Conservation (phyloP, 495 filamentous ascomycete species). For the Penicillium mononematosum region DNA sequence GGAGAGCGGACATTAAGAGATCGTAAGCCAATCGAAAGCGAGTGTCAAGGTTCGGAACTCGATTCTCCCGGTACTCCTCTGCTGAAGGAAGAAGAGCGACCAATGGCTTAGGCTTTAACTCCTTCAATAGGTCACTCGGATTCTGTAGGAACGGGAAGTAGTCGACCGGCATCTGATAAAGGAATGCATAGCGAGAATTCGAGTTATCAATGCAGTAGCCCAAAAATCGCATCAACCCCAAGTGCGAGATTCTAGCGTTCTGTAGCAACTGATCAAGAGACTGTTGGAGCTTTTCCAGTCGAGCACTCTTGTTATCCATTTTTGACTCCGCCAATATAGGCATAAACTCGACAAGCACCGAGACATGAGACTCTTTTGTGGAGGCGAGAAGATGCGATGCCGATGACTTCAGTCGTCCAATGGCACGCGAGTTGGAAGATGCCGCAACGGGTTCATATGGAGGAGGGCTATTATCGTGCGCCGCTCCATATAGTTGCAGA, state of each 20-base stretch:
- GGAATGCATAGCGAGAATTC: constrained; percentile 72
- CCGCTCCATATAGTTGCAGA: constrained; percentile 42
- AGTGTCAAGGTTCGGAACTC: constrained; percentile 65
- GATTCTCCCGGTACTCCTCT: constrained; percentile 40
- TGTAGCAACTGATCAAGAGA: constrained; percentile 47
- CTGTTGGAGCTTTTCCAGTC: constrained; percentile 42
- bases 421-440: constrained; percentile 46
- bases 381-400: constrained; percentile 36
- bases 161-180: constrained; percentile 76
- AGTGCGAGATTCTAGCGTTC: constrained; percentile 54
- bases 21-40: constrained; percentile 83
- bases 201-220: constrained; percentile 84
- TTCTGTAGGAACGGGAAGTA: constrained; percentile 48
- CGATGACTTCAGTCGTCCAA: constrained; percentile 46
- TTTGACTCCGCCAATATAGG: constrained; percentile 44
- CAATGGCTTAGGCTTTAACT: constrained; percentile 45
- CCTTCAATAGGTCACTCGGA: constrained; percentile 43
- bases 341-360: constrained; percentile 47
- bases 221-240: constrained; percentile 68
- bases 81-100: constrained; percentile 49
- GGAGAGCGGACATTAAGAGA: constrained; percentile 70
- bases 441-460: constrained; percentile 49
- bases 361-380: constrained; percentile 42
- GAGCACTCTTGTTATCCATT: constrained; percentile 27
- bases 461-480: constrained; percentile 45